phyloP scores from a whole-genome alignment of 73 alveolate species.

The Blepharisma stoltei region DNA sequence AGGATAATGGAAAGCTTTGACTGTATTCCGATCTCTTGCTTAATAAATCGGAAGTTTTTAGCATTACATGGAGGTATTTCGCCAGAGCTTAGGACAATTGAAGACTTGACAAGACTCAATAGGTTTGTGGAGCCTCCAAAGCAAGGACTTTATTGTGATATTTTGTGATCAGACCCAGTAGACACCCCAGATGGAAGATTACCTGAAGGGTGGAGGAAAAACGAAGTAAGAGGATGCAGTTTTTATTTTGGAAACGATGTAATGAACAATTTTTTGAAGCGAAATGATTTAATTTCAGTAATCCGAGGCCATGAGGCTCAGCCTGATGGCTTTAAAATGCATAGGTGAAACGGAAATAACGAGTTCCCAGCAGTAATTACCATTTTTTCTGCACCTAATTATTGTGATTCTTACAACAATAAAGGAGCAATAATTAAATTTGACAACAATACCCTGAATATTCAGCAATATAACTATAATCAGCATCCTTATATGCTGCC shows the following conservation, averaged over 20 bases:
- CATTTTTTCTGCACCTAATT: slow-evolving; percentile 78
- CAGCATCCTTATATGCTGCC: slow-evolving; percentile 69
- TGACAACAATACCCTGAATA: slow-evolving; percentile 55
- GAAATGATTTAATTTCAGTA: slow-evolving; percentile 46
- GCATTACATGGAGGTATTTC: slow-evolving; percentile 91
- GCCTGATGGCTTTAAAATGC: slow-evolving; percentile 68
- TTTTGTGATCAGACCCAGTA: slow-evolving; percentile 78
- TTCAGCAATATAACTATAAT: slow-evolving; percentile 59
- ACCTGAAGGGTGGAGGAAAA: slow-evolving; percentile 23
- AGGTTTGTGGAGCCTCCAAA: slow-evolving; percentile 77
- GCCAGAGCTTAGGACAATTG: slow-evolving; percentile 69
- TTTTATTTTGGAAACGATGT: slow-evolving; percentile 70
- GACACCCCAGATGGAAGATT: slow-evolving; percentile 52
- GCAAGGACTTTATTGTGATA: slow-evolving; percentile 69
- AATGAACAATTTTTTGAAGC: slow-evolving; percentile 55
- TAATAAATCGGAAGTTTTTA: slow-evolving; percentile 63
- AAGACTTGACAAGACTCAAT: slow-evolving; percentile 48
- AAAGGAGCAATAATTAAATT: slow-evolving; percentile 74
- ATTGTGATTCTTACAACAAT: slow-evolving; percentile 73
- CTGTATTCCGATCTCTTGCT: slow-evolving; percentile 77
- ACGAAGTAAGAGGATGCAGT: slow-evolving; percentile 94
- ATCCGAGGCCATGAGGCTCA: slow-evolving; percentile 83
- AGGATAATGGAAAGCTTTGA: slow-evolving; percentile 68
- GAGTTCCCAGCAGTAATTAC: slow-evolving; percentile 78
- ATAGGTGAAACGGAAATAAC: slow-evolving; percentile 68